A percentile compares a stretch with the other conserved stretches of the same genome.
Evolutionary conservation across 306 rosid species (phyloP).

Genomic region (Quercus robur): DNA sequence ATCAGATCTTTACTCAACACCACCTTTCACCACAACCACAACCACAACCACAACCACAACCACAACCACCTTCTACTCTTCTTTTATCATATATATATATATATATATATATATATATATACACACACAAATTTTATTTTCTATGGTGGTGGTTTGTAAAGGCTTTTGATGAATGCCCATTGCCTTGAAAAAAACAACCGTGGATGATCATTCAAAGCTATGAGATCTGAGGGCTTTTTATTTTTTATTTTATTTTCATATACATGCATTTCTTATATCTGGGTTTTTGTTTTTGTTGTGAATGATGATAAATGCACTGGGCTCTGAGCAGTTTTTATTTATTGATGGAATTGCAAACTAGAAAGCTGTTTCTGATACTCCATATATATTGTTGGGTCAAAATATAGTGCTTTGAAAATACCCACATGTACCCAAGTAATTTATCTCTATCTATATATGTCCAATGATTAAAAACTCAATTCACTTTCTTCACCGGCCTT

Average conservation of each 20-base stretch:
- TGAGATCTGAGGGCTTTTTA: constrained; percentile 34
- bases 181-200: background rate
- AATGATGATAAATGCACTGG: constrained; percentile 40
- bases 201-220: constrained; percentile 19
- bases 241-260: no score
- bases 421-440: no score
- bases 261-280: no score
- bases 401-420: background rate
- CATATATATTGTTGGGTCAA: background rate
- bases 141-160: constrained; percentile 1
- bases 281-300: background rate
- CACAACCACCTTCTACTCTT: no score
- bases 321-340: constrained; percentile 29
- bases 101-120: background rate
- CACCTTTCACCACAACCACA: background rate
- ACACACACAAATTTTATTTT: background rate
- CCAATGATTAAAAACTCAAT: constrained; percentile 14
- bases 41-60: background rate
- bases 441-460: background rate
- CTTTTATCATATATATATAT: background rate
- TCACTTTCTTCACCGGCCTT: background rate
- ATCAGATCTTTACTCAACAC: constrained; percentile 4
- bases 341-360: constrained; percentile 32
- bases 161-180: constrained; percentile 27
- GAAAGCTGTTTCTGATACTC: constrained; percentile 29